Base-by-base conservation (phyloP, 345 rosid species). In the Rhodamnia argentea region DNA sequence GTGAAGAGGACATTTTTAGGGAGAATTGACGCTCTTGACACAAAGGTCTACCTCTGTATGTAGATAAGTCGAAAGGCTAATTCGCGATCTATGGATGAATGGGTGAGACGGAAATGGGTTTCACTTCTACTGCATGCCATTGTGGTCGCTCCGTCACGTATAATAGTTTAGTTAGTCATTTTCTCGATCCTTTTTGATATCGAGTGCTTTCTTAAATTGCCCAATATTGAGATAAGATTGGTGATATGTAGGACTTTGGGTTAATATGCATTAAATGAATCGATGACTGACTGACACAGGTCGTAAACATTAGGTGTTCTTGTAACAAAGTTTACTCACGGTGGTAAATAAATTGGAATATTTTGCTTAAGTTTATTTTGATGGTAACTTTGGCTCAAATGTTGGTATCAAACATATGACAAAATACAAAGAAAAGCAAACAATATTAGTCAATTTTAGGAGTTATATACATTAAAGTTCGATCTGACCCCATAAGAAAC, bases 201-300 rank as follows among this genome's bases (percentile, higher is more conserved):
- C 6, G 47, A 8, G 50, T 8, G 10, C 10, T 8, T 7, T 47
- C 10, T 7, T 47, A 7, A 47, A 47, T 1, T 47, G 50, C 10
- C 10, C 10, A 47, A 7, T 47, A 7, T 47, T 52, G 16, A 13
- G 5, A 11, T 52, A 13, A 52, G 15, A 52, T 52, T 52, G 6
- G 18, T 1, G 18, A n/a, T n/a, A n/a, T n/a, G n/a, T 59, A 27
- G 5, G 18, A n/a, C 3, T 59, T 26, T 59, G 5, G n/a, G 64
- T 26, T 32, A 59, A 59, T 5, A 23, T 10, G 5, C 32, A 12
- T 4, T n/a, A n/a, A 5, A n/a, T 2, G 13, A 13, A 59, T 59
- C 2, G 9, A n/a, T n/a, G 70, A n/a, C 2, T 5, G n/a, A 13
- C 37, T n/a, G 0, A 0, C 37, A 60, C 18, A 13, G 14, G 27